Evolutionary conservation across 2,329 filamentous ascomycete species (phyloP).

Genomic region (Cladophialophora psammophila): DNA sequence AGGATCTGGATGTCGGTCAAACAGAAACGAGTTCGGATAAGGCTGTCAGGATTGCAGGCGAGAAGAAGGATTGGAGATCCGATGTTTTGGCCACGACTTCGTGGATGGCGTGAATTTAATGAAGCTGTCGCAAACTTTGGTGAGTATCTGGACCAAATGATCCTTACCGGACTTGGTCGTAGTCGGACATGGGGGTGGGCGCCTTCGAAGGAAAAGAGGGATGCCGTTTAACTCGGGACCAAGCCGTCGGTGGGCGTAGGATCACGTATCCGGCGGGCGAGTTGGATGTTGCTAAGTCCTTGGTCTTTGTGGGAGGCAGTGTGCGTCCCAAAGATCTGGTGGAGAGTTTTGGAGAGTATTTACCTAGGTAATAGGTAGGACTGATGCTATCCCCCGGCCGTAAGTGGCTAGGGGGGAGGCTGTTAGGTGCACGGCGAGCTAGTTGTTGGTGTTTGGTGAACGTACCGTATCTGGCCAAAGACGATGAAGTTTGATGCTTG

Average conservation of each 20-base stretch:
- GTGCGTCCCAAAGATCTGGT: conserved; percentile 2
- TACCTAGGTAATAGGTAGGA: too few relatives aligned
- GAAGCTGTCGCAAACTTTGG: background rate
- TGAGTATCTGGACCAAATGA: background rate
- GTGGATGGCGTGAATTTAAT: conserved; percentile 3
- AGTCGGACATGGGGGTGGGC: background rate
- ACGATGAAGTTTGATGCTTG: background rate
- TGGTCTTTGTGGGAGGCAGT: background rate
- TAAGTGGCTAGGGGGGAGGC: background rate
- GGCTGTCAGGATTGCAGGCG: background rate
- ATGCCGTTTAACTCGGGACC: conserved; percentile 11
- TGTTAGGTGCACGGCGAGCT: background rate
- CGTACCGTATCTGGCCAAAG: conserved; percentile 5
- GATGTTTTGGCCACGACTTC: background rate
- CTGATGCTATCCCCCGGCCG: background rate
- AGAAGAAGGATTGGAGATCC: background rate
- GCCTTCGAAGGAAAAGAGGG: background rate
- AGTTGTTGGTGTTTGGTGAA: conserved; percentile 1
- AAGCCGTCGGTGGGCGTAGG: conserved; percentile 11
- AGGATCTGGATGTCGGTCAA: background rate
- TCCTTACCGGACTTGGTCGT: background rate
- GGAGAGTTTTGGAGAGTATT: background rate
- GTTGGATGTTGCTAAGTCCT: background rate
- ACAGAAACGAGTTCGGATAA: background rate
- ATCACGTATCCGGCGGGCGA: conserved; percentile 1